phyloP scores from a whole-genome alignment of 371 early-diverging fungal genomes.

The Mortierella sp. region DNA sequence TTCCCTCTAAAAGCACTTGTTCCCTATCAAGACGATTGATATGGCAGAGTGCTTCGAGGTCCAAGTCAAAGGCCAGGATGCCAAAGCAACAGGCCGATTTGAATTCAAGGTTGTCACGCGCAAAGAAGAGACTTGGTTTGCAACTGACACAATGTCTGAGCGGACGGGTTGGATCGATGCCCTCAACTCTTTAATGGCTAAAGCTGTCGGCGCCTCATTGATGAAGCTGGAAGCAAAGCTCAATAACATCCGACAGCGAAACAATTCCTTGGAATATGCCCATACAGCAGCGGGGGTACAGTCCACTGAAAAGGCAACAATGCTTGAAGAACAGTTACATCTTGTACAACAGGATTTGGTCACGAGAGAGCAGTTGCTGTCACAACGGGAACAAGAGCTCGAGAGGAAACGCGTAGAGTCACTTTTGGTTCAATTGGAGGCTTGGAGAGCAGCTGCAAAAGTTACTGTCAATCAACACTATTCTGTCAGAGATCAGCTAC shows the following conservation, averaged over 20 bases:
- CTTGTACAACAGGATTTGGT: conserved; percentile 42
- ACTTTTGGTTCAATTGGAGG: conserved; percentile 39
- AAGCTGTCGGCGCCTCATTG: conserved; percentile 36
- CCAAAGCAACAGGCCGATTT: conserved; percentile 47
- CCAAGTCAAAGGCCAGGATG: conserved; percentile 41
- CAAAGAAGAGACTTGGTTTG: conserved; percentile 52
- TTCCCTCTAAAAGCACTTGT: conserved; percentile 35
- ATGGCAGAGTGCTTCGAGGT: conserved; percentile 53
- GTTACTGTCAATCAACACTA: conserved; percentile 57
- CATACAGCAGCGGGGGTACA: conserved; percentile 1
- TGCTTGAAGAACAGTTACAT: conserved; percentile 35
- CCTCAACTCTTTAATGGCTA: conserved; percentile 44
- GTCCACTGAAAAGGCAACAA: conserved; percentile 2
- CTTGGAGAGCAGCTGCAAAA: conserved; percentile 51
- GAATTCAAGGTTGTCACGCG: conserved; percentile 55
- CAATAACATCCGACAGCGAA: conserved; percentile 44
- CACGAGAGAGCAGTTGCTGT: conserved; percentile 34
- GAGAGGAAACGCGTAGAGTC: conserved; percentile 44
- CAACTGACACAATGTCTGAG: conserved; percentile 51
- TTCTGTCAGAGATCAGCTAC: conserved; percentile 42
- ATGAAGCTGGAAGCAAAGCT: conserved; percentile 45
- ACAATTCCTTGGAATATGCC: conserved; percentile 41
- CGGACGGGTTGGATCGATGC: conserved; percentile 54
- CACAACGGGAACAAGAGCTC: conserved; percentile 44
- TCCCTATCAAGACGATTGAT: conserved; percentile 51